A percentile compares a stretch with the other conserved stretches of the same genome.
Conservation (phyloP, 176 grass and related monocot species). For the Leersia perrieri region DNA sequence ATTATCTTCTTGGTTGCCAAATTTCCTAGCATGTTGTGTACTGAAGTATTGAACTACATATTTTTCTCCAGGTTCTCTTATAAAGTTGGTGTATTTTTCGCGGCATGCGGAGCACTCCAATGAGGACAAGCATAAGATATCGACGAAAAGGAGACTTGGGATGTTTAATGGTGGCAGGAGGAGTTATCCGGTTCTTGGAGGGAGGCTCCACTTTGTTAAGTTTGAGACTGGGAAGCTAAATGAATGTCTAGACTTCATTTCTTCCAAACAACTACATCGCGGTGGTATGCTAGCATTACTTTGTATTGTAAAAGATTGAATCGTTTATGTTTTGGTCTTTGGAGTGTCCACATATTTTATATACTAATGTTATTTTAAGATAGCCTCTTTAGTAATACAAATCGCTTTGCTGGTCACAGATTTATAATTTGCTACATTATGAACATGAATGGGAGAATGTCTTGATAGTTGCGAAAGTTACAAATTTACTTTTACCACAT, state of each 20-base stretch:
- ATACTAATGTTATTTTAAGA: too few species aligned
- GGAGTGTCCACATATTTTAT: background rate
- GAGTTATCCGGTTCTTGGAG: conserved; percentile 87
- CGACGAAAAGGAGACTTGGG: conserved; percentile 77
- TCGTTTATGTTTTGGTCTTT: background rate
- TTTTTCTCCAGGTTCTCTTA: conserved; percentile 73
- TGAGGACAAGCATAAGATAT: conserved; percentile 70
- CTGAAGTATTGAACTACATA: background rate
- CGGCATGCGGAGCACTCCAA: conserved; percentile 68
- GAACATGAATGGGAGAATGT: background rate
- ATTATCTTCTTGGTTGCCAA: background rate
- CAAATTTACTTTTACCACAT: background rate
- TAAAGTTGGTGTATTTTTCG: conserved; percentile 98
- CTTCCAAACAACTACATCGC: conserved; percentile 91
- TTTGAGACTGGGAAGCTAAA: conserved; percentile 90
- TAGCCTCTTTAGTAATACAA: background rate
- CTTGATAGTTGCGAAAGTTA: background rate
- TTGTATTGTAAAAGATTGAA: background rate
- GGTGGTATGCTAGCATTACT: conserved; percentile 64
- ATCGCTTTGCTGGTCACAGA: background rate
- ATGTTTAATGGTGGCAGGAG: conserved; percentile 76
- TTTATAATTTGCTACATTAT: background rate
- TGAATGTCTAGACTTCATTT: conserved; percentile 95
- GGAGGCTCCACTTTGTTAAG: conserved; percentile 98
- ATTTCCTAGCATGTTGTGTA: background rate